Conservation (phyloP, 2,329 filamentous ascomycete genomes). For the Coniochaeta sp. region DNA sequence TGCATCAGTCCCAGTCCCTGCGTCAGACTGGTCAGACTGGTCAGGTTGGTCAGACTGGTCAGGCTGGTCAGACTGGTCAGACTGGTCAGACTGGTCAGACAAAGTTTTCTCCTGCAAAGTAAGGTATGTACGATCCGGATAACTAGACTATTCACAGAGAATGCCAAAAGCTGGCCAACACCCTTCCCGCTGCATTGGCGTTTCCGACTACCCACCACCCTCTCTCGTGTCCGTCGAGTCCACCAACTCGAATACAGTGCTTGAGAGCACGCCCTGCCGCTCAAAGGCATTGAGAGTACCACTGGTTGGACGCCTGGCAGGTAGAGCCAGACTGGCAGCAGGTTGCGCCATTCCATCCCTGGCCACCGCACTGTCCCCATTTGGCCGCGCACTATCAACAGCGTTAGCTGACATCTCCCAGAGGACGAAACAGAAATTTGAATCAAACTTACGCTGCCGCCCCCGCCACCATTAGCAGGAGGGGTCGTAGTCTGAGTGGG, state of each 20-base stretch:
- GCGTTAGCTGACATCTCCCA: not conserved
- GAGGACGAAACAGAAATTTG: not conserved
- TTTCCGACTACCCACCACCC: not conserved
- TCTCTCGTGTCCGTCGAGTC: not conserved
- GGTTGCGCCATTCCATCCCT: slow-evolving; percentile 22
- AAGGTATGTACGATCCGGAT: not conserved
- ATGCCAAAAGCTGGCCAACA: not conserved
- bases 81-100: too few species aligned
- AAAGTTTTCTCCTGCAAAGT: too few species aligned
- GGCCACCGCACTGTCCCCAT: slow-evolving; percentile 26
- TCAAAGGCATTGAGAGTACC: slow-evolving; percentile 23
- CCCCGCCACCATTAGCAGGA: slow-evolving; percentile 4
- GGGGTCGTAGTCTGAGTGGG: not conserved
- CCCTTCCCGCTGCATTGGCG: not conserved
- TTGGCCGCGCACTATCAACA: slow-evolving; percentile 17
- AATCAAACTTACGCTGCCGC: slow-evolving; percentile 5
- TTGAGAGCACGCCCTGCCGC: too few species aligned
- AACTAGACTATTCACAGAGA: not conserved
- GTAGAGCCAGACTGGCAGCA: slow-evolving; percentile 25
- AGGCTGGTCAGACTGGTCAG: too few species aligned
- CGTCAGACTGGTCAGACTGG: too few species aligned
- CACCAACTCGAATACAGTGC: too few species aligned
- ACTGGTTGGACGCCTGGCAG: slow-evolving; percentile 22
- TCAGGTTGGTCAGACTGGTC: too few species aligned
- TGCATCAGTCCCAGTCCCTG: too few species aligned